Base-by-base conservation (phyloP, 1,284 basidiomycete species). In the Leucocoprinus gongylophorus region DNA sequence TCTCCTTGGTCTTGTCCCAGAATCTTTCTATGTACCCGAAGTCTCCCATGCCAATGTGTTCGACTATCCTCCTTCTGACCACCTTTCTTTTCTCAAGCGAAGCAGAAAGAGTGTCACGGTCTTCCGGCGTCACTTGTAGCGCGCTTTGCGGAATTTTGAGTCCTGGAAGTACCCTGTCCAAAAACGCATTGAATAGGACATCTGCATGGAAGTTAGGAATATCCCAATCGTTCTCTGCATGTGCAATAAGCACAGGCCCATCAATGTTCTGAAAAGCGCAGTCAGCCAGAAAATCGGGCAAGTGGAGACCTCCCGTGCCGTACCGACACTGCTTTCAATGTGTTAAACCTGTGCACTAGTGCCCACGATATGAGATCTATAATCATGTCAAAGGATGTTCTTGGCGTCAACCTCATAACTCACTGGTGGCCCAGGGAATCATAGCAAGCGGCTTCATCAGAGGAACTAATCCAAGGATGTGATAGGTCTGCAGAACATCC, bases 141-240 rank as follows among this genome's bases (percentile, higher is more conserved):
- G 66, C 64, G 42, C 69, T 66, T 1, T 56, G 54, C 9, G 79
- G 74, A 4, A 76, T 64, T 1, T 68, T 59, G 17, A 77, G 56
- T 5, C 71, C 55, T 0, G 88, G 85, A 12, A 90, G 71, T 48
- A 78, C 68, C 0, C 80, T 78, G 13, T 81, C 79, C 23, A 91
- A 64, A 54, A 93, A 79, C 0, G 78, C 71, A 37, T 85, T 71
- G 64, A 91, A 91, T 15, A 95, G 75, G 0, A 71, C 70, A n/a
- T 76, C 72, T 0, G 89, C 88, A 64, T 97, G 94, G 0, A 76
- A 71, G 60, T 78, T 68, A 0, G 88, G 88, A 49, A 97, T 94
- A 37, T 91, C 85, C 61, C 73, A 76, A 68, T 97, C 94, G 62
- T 91, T 75, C 58, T 80, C 75, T 1, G 92, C 83, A 64, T 97